Percentiles rank a stretch among this genome's conserved stretches.
phyloP scores from a whole-genome alignment of 805 yeast species.

The Wickerhamomyces subpelliculosus region DNA sequence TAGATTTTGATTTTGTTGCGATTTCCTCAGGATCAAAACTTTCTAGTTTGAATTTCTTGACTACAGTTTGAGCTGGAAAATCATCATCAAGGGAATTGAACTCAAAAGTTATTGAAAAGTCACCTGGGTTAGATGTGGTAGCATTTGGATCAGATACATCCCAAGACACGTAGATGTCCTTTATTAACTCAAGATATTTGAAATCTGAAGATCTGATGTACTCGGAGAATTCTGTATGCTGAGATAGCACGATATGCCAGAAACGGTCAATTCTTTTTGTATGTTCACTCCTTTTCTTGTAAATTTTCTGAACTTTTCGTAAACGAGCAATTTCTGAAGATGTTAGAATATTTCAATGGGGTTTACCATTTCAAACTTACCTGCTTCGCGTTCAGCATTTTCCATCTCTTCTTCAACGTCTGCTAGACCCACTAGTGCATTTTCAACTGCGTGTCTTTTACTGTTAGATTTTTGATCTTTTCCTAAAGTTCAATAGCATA shows the following conservation, averaged over 20 bases:
- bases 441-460: constrained; percentile 20
- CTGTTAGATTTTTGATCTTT: not conserved
- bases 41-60: constrained; percentile 48
- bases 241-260: constrained; percentile 84
- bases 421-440: constrained; percentile 44
- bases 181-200: constrained; percentile 61
- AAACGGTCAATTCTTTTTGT: constrained; percentile 58
- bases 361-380: constrained; percentile 9
- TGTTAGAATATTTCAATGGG: not conserved
- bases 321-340: constrained; percentile 39
- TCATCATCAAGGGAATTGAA: constrained; percentile 42
- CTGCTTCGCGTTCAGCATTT: constrained; percentile 52
- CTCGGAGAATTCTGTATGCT: constrained; percentile 80
- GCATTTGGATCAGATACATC: constrained; percentile 25
- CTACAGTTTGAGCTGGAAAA: constrained; percentile 50
- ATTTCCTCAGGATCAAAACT: constrained; percentile 18
- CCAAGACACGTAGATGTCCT: constrained; percentile 56
- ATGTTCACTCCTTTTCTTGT: constrained; percentile 46
- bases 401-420: constrained; percentile 53
- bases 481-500: not conserved
- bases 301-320: constrained; percentile 48
- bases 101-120: constrained; percentile 53
- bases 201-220: constrained; percentile 71
- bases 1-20: constrained; percentile 11
- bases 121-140: constrained; percentile 38